Percentiles rank a stretch among this genome's conserved stretches.
These are phyloP conservation scores for Fusarium neocosmosporiellum DNA, from an alignment of 2,329 filamentous ascomycete genomes.

Conservation along the genomic window DNA sequence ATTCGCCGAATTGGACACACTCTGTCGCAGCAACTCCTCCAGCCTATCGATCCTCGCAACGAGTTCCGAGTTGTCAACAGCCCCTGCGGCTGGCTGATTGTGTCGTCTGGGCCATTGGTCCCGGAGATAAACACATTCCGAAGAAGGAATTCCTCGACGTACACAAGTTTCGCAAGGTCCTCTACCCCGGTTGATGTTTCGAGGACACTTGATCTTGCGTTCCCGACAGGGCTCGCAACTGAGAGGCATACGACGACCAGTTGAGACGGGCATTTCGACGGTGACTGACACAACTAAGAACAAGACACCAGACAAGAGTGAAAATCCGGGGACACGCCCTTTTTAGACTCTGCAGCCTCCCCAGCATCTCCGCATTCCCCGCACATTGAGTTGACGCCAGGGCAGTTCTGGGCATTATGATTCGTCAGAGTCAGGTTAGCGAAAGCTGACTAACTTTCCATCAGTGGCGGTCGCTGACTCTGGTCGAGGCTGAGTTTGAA, in stretches of 20 bases:
- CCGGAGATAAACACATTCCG: conserved; percentile 24
- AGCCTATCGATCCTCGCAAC: neutral
- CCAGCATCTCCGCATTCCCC: neutral
- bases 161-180: conserved; percentile 27
- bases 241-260: conserved; percentile 21
- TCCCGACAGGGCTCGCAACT: conserved; percentile 27
- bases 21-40: neutral
- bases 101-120: conserved; percentile 10
- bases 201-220: conserved; percentile 30
- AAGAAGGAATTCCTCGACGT: conserved; percentile 19
- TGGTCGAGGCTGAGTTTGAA: too few relatives aligned
- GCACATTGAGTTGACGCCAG: neutral
- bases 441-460: too few relatives aligned
- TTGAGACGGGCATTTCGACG: conserved; percentile 5
- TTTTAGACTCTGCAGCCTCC: neutral
- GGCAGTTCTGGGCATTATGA: neutral
- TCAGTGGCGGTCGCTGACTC: too few relatives aligned
- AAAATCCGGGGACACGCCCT: neutral
- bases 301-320: neutral
- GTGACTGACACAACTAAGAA: neutral
- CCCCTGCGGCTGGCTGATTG: neutral
- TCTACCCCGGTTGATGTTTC: conserved; percentile 17
- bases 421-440: neutral
- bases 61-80: neutral
- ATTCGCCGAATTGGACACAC: neutral